Conservation (phyloP, 192 early-diverging fungal genomes). For the Backusella liffmaniae region DNA sequence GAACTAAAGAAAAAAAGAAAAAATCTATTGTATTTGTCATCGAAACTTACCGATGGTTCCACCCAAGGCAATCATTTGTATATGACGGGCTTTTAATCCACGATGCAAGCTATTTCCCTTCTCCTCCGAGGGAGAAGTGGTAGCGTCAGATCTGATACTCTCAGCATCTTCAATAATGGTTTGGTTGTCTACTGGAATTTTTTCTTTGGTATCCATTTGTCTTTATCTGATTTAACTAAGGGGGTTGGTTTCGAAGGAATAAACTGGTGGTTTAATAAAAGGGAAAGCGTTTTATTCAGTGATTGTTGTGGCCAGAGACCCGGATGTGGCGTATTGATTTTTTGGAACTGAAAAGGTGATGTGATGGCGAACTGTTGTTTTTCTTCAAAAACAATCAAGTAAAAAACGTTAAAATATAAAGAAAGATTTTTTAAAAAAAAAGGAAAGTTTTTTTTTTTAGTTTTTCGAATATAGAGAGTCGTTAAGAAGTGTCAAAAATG, state of each 20-base stretch:
- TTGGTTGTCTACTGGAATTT: not conserved
- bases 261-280: not conserved
- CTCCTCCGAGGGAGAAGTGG: not conserved
- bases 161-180: conserved; percentile 5
- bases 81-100: conserved; percentile 35
- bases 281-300: not conserved
- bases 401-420: not conserved
- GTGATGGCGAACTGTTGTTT: not conserved
- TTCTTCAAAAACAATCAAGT: not conserved
- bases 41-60: conserved; percentile 44
- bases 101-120: conserved; percentile 7
- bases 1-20: not conserved
- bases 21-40: not conserved
- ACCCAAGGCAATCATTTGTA: conserved; percentile 39
- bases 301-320: conserved; percentile 27
- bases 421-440: not conserved
- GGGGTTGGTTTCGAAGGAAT: not conserved
- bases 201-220: conserved; percentile 7
- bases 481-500: no score
- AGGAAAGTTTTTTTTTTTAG: not conserved
- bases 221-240: not conserved
- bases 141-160: not conserved
- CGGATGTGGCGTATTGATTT: conserved; percentile 11
- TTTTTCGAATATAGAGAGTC: not conserved
- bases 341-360: not conserved